Evolutionary conservation across 2,329 filamentous ascomycete genomes (phyloP), one percentile per base, ranked within the genome.

Genomic region (Penicillium vulpinum): DNA sequence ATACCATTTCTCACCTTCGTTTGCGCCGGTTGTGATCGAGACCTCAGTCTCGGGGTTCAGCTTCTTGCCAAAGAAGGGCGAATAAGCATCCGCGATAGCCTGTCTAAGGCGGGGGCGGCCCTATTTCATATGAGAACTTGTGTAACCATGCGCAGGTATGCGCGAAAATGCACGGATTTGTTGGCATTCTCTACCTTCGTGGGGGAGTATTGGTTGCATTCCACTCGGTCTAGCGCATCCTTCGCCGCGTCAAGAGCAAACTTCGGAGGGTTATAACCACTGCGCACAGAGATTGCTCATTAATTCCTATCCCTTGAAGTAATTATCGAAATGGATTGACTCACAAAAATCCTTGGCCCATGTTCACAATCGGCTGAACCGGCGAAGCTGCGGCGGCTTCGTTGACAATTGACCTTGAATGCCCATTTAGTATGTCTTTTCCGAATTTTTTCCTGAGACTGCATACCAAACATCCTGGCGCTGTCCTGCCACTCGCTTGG

Each of bases 201-300:
- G 2, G 92, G 94, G 22, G 92, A 93, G 82, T 99, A 99, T 81
- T 99, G 94, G 76, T 99, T 99, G 83, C 93, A 97, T 65, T 97
- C 94, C 22, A 99, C 93, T 50, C 86, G 84, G 70, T 96, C 88
- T 50, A 99, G 83, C 38, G 93, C 92, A 38, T 88, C 81, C 77
- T 96, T 97, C 50, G 94, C 94, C 40, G 94, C 94, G 67, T 96
- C 85, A 62, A 97, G 81, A 62, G 97, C 91, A 75, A 96, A 97
- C 35, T 88, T 77, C 8, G 93, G 93, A 55, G 93, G 93, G 72
- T 97, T 97, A 76, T 97, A 97, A 57, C 93, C 93, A 70, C 78
- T 80, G 51, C 38, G 40, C 8, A 40, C 31, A 48, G 46, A 26
- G 7, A 38, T 40, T 7, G 1, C 21, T 31, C 13, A 36, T 56